Evolutionary conservation across 768 basidiomycete genomes (phyloP).

Genomic region (Lactifluus rugatus): DNA sequence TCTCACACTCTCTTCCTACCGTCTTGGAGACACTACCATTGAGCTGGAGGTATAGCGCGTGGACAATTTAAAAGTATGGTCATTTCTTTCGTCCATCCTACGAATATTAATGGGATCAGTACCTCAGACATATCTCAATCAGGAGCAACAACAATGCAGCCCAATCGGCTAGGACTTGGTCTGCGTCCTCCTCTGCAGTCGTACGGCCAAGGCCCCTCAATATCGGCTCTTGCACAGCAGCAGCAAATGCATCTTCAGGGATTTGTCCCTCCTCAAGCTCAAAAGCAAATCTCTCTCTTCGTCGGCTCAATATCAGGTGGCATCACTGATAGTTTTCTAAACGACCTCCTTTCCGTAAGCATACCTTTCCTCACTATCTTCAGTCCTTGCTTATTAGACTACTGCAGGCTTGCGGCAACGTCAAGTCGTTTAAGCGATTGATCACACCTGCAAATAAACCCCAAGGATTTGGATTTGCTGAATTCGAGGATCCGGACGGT

Average conservation of each 20-base stretch:
- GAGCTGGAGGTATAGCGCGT: not conserved
- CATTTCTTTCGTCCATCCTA: not conserved
- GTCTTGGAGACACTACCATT: too few species aligned
- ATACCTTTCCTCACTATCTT: not conserved
- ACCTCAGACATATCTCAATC: not conserved
- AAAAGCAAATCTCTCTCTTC: conserved; percentile 70
- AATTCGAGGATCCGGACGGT: conserved; percentile 88
- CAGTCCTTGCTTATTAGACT: not conserved
- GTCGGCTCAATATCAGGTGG: conserved; percentile 95
- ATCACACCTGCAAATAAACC: conserved; percentile 90
- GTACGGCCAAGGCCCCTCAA: conserved; percentile 87
- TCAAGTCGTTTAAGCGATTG: conserved; percentile 86
- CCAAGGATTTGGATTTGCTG: conserved; percentile 95
- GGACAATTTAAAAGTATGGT: not conserved
- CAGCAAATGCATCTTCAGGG: conserved; percentile 53
- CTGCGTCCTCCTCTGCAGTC: conserved; percentile 81
- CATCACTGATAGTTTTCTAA: conserved; percentile 74
- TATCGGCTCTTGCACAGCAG: conserved; percentile 83
- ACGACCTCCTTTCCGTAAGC: conserved; percentile 66
- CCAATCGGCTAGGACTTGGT: conserved; percentile 69
- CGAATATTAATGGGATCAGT: not conserved
- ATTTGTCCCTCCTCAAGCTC: conserved; percentile 54
- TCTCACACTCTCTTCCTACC: too few species aligned
- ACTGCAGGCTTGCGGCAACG: conserved; percentile 74
- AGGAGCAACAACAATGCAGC: conserved; percentile 41